Evolutionary conservation across 2,329 filamentous ascomycete species (phyloP).

Genomic region (Ophiostoma tasmaniense): DNA sequence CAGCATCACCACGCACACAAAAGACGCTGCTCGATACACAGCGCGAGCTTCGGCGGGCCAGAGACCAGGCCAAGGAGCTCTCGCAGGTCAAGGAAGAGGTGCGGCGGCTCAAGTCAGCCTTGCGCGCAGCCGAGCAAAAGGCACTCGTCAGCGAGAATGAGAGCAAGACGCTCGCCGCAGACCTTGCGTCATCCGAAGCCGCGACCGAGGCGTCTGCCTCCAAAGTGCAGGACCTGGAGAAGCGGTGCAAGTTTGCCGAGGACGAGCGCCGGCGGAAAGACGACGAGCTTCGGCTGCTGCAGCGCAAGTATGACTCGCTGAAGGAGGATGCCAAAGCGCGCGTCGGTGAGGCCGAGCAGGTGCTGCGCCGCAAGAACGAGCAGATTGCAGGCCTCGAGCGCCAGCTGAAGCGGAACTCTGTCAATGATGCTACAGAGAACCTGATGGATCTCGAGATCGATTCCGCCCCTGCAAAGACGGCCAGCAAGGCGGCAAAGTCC

Average conservation of each 20-base stretch:
- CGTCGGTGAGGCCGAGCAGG: slow-evolving; percentile 46
- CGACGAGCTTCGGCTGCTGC: slow-evolving; percentile 43
- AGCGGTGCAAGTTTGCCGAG: slow-evolving; percentile 26
- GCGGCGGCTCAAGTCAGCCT: slow-evolving; percentile 41
- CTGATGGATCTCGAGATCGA: background rate
- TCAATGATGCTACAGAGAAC: background rate
- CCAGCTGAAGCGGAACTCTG: background rate
- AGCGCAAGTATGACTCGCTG: slow-evolving; percentile 40
- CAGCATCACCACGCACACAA: slow-evolving; percentile 42
- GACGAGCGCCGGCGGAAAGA: slow-evolving; percentile 34
- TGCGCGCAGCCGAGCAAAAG: slow-evolving; percentile 40
- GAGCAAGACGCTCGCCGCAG: slow-evolving; percentile 27
- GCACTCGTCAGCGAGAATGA: slow-evolving; percentile 32
- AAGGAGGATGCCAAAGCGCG: slow-evolving; percentile 45
- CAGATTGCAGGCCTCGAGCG: slow-evolving; percentile 43
- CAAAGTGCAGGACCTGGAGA: slow-evolving; percentile 26
- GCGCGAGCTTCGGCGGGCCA: slow-evolving; percentile 46
- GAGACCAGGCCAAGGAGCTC: slow-evolving; percentile 45
- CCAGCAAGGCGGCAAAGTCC: background rate
- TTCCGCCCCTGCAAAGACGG: background rate
- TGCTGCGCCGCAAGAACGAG: slow-evolving; percentile 47
- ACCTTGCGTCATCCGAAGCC: slow-evolving; percentile 24
- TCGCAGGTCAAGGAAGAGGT: slow-evolving; percentile 45
- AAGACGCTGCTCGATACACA: slow-evolving; percentile 45
- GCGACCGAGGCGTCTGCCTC: slow-evolving; percentile 24